A percentile compares a stretch with the other conserved stretches of the same genome.
These are phyloP conservation scores for Curvularia sp. DNA, from an alignment of 2,329 filamentous ascomycete species.

Conservation along the genomic window DNA sequence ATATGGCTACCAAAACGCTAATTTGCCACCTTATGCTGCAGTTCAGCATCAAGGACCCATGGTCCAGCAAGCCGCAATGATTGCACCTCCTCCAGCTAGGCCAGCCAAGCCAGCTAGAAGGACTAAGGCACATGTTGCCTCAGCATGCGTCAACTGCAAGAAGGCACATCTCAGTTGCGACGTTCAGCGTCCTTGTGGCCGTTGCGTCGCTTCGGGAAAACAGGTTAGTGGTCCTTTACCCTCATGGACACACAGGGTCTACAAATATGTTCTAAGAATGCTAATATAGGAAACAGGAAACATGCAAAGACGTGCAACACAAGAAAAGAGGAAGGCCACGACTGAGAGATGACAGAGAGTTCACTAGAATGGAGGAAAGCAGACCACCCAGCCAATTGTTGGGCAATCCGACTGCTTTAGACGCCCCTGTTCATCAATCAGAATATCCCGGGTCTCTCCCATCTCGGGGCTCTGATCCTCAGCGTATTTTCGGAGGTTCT, in stretches of 20 bases:
- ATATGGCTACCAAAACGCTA: conserved; percentile 38
- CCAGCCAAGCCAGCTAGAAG: conserved; percentile 47
- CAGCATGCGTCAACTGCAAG: conserved; percentile 85
- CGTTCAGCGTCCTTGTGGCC: conserved; percentile 76
- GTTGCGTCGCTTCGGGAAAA: conserved; percentile 79
- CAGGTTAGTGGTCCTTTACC: conserved; percentile 52
- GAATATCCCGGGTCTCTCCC: conserved; percentile 29
- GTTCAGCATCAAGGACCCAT: conserved; percentile 40
- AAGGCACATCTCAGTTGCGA: conserved; percentile 75
- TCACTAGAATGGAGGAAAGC: conserved; percentile 40
- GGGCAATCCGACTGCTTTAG: conserved; percentile 32
- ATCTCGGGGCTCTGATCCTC: conserved; percentile 35
- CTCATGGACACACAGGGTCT: neutral
- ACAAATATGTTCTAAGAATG: conserved; percentile 1
- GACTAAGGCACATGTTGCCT: conserved; percentile 82
- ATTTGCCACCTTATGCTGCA: conserved; percentile 36
- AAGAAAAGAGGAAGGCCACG: conserved; percentile 83
- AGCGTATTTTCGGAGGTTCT: conserved; percentile 27
- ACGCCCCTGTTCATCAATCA: conserved; percentile 32
- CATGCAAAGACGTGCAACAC: conserved; percentile 83
- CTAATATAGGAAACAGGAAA: conserved; percentile 61
- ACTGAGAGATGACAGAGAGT: conserved; percentile 66
- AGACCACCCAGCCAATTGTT: conserved; percentile 37
- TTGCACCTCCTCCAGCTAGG: conserved; percentile 41
- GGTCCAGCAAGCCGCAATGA: conserved; percentile 42